These are phyloP conservation scores for Volvox carteri DNA, from an alignment of 163 green algal species.

Conservation along the genomic window DNA sequence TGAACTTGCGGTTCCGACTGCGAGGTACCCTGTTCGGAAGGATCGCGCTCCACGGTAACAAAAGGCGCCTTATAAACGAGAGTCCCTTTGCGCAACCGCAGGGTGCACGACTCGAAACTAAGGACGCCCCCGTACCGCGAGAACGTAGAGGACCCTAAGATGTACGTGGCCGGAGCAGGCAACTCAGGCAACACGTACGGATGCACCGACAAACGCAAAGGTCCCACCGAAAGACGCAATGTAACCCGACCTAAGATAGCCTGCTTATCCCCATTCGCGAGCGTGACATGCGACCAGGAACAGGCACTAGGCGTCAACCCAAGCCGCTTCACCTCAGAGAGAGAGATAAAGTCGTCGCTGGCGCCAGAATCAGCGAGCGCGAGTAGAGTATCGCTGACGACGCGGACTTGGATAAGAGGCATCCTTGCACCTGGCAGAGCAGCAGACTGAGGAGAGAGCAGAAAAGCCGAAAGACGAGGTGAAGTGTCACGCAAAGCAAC, in stretches of 20 bases:
- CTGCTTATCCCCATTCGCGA: not conserved
- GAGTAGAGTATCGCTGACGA: not conserved
- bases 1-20: not conserved
- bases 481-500: too few relatives aligned
- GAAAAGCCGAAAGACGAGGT: too few relatives aligned
- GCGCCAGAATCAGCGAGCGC: not conserved
- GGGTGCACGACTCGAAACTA: not conserved
- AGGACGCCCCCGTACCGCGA: not conserved
- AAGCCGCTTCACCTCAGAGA: not conserved
- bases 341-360: not conserved
- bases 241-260: not conserved
- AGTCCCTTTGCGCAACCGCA: not conserved
- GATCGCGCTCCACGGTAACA: not conserved
- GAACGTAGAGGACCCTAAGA: not conserved
- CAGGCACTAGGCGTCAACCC: not conserved
- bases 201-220: not conserved
- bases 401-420: not conserved
- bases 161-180: not conserved
- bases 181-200: not conserved
- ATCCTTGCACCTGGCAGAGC: not conserved
- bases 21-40: not conserved
- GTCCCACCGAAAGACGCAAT: not conserved
- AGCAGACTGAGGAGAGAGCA: not conserved
- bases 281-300: not conserved
- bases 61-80: not conserved